A percentile compares a stretch with the other conserved stretches of the same genome.
Conservation (phyloP, 192 early-diverging fungal genomes). For the Rhizophlyctis rosea region DNA sequence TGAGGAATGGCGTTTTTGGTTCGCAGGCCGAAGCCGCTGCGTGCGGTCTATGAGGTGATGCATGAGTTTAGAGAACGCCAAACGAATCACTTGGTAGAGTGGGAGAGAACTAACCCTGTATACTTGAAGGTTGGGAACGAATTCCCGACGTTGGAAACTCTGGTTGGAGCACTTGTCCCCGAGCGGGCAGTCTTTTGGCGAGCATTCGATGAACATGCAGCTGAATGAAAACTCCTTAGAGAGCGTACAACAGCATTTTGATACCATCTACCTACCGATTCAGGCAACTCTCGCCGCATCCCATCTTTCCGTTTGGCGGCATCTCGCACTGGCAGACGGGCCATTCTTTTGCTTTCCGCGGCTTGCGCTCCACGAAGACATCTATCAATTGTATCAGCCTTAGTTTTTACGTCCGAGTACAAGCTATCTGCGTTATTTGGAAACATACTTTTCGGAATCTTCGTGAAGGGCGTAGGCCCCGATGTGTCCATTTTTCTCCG, state of each 20-base stretch:
- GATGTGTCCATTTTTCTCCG: slow-evolving; percentile 1
- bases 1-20: slow-evolving; percentile 50
- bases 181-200: slow-evolving; percentile 61
- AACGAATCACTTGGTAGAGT: background rate
- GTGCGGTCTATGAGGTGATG: slow-evolving; percentile 43
- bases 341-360: slow-evolving; percentile 42
- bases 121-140: slow-evolving; percentile 54
- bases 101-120: slow-evolving; percentile 48
- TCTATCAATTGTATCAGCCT: no score
- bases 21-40: slow-evolving; percentile 70
- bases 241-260: no score
- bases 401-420: no score
- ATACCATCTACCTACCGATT: slow-evolving; percentile 49
- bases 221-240: no score
- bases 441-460: slow-evolving; percentile 56
- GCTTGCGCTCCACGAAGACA: slow-evolving; percentile 72
- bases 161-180: slow-evolving; percentile 72
- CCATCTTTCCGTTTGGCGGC: slow-evolving; percentile 50
- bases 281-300: slow-evolving; percentile 69
- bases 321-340: slow-evolving; percentile 60
- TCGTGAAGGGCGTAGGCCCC: slow-evolving; percentile 46
- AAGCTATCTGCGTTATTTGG: background rate
- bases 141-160: slow-evolving; percentile 61
- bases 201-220: slow-evolving; percentile 73
- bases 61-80: background rate